phyloP scores from a whole-genome alignment of 805 yeast species.

The Barnettozyma botsteinii region DNA sequence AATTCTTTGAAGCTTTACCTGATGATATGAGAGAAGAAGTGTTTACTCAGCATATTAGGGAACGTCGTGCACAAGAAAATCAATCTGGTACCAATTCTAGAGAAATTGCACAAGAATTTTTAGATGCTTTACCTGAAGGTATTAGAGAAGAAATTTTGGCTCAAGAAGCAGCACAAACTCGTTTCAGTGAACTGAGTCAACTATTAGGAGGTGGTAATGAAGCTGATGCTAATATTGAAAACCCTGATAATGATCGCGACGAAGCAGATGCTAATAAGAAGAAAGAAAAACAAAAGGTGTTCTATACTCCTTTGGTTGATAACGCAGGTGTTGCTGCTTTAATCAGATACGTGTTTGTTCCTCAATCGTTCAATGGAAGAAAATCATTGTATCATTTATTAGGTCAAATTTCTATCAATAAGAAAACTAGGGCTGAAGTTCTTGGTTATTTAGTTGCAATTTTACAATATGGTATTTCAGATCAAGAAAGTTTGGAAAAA shows the following conservation, averaged over 20 bases:
- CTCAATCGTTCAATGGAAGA: constrained; percentile 58
- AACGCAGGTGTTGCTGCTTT: constrained; percentile 69
- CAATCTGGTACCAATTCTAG: constrained; percentile 40
- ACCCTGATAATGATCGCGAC: constrained; percentile 1
- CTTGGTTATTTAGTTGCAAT: constrained; percentile 62
- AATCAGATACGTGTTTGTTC: constrained; percentile 63
- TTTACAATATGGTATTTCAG: constrained; percentile 67
- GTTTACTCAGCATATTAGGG: constrained; percentile 75
- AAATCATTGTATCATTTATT: constrained; percentile 62
- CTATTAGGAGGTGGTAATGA: not conserved
- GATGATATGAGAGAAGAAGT: constrained; percentile 93
- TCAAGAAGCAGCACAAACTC: constrained; percentile 37
- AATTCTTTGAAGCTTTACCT: constrained; percentile 82
- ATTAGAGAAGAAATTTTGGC: constrained; percentile 57
- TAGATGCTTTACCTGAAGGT: constrained; percentile 69
- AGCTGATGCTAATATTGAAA: constrained; percentile 14
- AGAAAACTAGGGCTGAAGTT: constrained; percentile 73
- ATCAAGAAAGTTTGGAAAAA: constrained; percentile 54
- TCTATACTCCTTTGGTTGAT: constrained; percentile 66
- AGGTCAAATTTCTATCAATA: constrained; percentile 62
- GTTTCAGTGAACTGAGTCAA: not conserved
- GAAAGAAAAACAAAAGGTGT: constrained; percentile 35
- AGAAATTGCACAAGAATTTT: constrained; percentile 74
- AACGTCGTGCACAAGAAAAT: constrained; percentile 56
- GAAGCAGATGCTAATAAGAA: constrained; percentile 18